These are phyloP conservation scores for Cornus controversa DNA, from an alignment of 148 eudicot genomes.

Conservation along the genomic window DNA sequence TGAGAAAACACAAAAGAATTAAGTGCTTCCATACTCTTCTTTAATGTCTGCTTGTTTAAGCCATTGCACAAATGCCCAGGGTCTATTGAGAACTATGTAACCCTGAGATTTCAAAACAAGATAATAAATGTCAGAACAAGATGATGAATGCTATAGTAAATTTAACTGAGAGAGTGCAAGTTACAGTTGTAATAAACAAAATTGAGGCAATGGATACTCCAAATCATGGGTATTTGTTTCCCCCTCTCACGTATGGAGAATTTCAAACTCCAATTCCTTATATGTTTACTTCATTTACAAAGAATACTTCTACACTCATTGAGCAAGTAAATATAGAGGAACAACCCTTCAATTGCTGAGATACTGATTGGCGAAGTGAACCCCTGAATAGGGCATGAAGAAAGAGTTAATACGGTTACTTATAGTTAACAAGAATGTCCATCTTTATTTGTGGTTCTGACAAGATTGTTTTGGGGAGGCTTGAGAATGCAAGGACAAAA, in stretches of 20 bases:
- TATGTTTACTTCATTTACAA: background rate
- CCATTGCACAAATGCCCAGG: constrained; percentile 99
- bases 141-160: background rate
- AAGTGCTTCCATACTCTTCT: constrained; percentile 71
- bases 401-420: too few relatives aligned
- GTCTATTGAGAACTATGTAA: constrained; percentile 96
- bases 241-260: background rate
- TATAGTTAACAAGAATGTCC: too few relatives aligned
- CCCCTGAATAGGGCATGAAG: too few relatives aligned
- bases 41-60: constrained; percentile 90
- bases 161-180: background rate
- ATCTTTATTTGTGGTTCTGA: too few relatives aligned
- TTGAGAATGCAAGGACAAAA: too few relatives aligned
- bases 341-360: background rate
- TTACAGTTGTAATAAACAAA: background rate
- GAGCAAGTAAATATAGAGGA: background rate
- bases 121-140: background rate
- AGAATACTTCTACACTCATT: background rate
- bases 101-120: constrained; percentile 51
- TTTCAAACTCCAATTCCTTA: background rate
- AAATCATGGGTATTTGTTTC: background rate
- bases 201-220: background rate
- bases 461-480: too few relatives aligned
- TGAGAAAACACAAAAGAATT: constrained; percentile 3
- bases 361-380: too few relatives aligned